These are phyloP conservation scores for Sphagnum tenellum DNA, from an alignment of 225 moss, liverwort and hornwort genomes.

Conservation along the genomic window DNA sequence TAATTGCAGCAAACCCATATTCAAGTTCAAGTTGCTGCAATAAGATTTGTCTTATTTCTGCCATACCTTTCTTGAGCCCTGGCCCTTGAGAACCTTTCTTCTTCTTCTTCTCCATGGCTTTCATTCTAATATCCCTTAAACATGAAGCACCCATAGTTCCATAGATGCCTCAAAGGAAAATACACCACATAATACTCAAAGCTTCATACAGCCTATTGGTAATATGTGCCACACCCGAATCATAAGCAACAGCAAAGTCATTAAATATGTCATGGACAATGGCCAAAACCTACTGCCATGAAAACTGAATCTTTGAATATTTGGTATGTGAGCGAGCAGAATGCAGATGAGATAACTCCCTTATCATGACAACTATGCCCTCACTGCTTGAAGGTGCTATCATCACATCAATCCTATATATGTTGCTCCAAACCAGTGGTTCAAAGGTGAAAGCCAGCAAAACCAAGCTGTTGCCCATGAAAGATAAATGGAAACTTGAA, in stretches of 20 bases:
- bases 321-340: too few relatives aligned
- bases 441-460: constrained; percentile 14
- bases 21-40: constrained; percentile 9
- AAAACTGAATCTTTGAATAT: too few relatives aligned
- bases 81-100: constrained; percentile 15
- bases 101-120: constrained; percentile 3
- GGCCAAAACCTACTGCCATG: too few relatives aligned
- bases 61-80: constrained; percentile 30
- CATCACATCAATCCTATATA: too few relatives aligned
- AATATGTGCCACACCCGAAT: too few relatives aligned
- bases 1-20: background rate
- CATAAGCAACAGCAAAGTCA: too few relatives aligned
- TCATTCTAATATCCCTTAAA: constrained; percentile 16
- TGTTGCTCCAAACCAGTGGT: constrained; percentile 8
- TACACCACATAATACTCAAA: constrained; percentile 1
- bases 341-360: too few relatives aligned
- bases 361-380: too few relatives aligned
- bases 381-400: too few relatives aligned
- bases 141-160: constrained; percentile 16
- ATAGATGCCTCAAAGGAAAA: constrained; percentile 17
- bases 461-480: constrained; percentile 12
- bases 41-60: constrained; percentile 7
- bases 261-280: too few relatives aligned
- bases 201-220: too few relatives aligned
- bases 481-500: constrained; percentile 1